Base-by-base conservation (phyloP, 805 yeast species). In the Brettanomyces naardenensis region DNA sequence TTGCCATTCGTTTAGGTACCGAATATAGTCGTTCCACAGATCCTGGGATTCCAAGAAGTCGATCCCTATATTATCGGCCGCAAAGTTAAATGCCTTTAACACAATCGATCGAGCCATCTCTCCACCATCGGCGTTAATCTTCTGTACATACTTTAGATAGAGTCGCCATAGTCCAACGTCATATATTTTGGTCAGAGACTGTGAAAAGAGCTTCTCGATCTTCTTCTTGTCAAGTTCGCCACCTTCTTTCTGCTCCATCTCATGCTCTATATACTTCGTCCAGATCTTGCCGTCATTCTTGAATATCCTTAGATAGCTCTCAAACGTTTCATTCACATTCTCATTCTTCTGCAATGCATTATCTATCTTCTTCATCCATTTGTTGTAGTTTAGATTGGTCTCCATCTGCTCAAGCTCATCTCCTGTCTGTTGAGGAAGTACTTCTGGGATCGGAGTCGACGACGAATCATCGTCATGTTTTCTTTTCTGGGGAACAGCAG, bases 1-100 rank as follows among this genome's bases (percentile, higher is more conserved):
- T 35, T 76, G 77, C 90, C 92, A 84, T 25, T 73, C 65, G 45
- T 77, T 79, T 44, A 88, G 68, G 51, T 87, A 88, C 7, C 71
- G 78, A n/a, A 92, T 54, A 54, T 86, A 92, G 48, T 84, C 92
- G 34, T 69, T 66, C 95, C 96, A 90, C 30, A 92, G 61, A 2
- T 66, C 65, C 23, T 82, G 80, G 15, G 89, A 73, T 26, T 72
- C 66, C 11, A 57, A 31, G 4, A 81, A 72, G 55, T 92, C 97
- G 23, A 75, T 60, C 0, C 96, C 96, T 36, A 89, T 85, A 42
- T 78, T 73, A 21, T 71, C 76, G 15, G 84, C 64, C 1, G 94
- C 95, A 54, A 83, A 75, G 43, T 88, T 94, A 55, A 79, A 90
- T 1, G 96, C 95, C 53, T 78, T 81, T 14, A 80, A 66, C 11